A percentile compares a stretch with the other conserved stretches of the same genome.
phyloP scores from a whole-genome alignment of 2,329 filamentous ascomycete species.

The Microdochium bolleyi region DNA sequence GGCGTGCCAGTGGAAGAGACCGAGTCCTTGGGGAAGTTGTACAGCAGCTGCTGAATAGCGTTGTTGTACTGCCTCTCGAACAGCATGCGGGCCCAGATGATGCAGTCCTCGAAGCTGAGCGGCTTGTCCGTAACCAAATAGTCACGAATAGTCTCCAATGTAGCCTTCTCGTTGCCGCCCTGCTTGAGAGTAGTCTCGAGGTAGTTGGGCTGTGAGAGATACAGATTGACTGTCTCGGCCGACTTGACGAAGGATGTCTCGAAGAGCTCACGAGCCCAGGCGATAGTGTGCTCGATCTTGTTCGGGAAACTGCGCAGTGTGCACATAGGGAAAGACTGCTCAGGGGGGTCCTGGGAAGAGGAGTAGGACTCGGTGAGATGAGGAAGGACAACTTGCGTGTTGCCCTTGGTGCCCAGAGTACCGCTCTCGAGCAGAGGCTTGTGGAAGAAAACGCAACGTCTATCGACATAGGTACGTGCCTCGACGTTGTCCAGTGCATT shows the following conservation, averaged over 20 bases:
- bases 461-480: slow-evolving; percentile 91
- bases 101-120: slow-evolving; percentile 88
- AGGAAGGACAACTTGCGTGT: slow-evolving; percentile 92
- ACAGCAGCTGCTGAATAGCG: slow-evolving; percentile 87
- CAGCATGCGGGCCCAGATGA: slow-evolving; percentile 86
- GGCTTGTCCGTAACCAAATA: slow-evolving; percentile 90
- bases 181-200: slow-evolving; percentile 82
- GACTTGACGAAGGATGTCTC: slow-evolving; percentile 90
- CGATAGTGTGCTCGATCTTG: slow-evolving; percentile 96
- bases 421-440: slow-evolving; percentile 95
- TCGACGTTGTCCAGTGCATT: slow-evolving; percentile 98
- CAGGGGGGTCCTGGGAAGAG: slow-evolving; percentile 90
- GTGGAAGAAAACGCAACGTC: slow-evolving; percentile 95
- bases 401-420: slow-evolving; percentile 97
- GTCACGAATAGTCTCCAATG: slow-evolving; percentile 81
- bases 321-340: slow-evolving; percentile 99
- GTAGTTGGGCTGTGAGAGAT: slow-evolving; percentile 86
- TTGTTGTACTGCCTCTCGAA: slow-evolving; percentile 98
- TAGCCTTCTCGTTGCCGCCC: slow-evolving; percentile 90
- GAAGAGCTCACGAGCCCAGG: slow-evolving; percentile 94
- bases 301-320: slow-evolving; percentile 96
- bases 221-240: slow-evolving; percentile 88
- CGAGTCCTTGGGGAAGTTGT: slow-evolving; percentile 95
- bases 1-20: slow-evolving; percentile 78
- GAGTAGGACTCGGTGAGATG: slow-evolving; percentile 94